These are phyloP conservation scores for Chalciporus piperatus DNA, from an alignment of 768 basidiomycete species.

Conservation along the genomic window DNA sequence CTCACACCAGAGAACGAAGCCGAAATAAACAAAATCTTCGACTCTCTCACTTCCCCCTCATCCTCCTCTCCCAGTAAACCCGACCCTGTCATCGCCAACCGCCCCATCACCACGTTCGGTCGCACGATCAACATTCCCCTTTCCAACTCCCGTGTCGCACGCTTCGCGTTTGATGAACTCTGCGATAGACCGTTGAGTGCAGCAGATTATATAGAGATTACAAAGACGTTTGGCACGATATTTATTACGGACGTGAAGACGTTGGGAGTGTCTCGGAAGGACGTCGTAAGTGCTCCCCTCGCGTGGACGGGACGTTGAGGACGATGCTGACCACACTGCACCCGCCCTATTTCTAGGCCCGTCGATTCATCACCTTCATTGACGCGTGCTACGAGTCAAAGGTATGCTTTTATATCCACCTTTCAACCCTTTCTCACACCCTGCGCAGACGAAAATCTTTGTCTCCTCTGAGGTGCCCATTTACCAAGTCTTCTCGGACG, in stretches of 20 bases:
- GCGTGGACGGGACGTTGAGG: background rate
- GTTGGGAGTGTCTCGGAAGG: constrained; percentile 84
- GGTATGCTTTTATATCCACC: constrained; percentile 35
- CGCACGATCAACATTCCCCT: constrained; percentile 76
- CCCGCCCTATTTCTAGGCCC: constrained; percentile 54
- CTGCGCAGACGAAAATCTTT: constrained; percentile 77
- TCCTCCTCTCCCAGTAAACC: constrained; percentile 29
- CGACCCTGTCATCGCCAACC: constrained; percentile 57
- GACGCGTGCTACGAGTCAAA: constrained; percentile 96
- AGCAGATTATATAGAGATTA: constrained; percentile 94
- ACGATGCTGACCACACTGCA: background rate
- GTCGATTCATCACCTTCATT: constrained; percentile 96
- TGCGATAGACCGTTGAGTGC: constrained; percentile 90
- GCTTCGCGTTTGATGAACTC: constrained; percentile 81
- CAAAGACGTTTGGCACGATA: constrained; percentile 80
- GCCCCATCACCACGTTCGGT: constrained; percentile 85
- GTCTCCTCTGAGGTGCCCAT: constrained; percentile 92
- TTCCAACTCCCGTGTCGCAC: constrained; percentile 76
- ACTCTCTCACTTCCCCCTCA: constrained; percentile 56
- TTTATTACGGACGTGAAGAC: constrained; percentile 87
- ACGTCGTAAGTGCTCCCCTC: constrained; percentile 53
- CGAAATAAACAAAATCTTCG: constrained; percentile 85
- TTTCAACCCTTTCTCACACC: constrained; percentile 41
- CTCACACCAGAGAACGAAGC: constrained; percentile 57
- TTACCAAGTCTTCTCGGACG: constrained; percentile 84